phyloP scores from a whole-genome alignment of 1,284 basidiomycete genomes.

The Pseudozyma thailandica region DNA sequence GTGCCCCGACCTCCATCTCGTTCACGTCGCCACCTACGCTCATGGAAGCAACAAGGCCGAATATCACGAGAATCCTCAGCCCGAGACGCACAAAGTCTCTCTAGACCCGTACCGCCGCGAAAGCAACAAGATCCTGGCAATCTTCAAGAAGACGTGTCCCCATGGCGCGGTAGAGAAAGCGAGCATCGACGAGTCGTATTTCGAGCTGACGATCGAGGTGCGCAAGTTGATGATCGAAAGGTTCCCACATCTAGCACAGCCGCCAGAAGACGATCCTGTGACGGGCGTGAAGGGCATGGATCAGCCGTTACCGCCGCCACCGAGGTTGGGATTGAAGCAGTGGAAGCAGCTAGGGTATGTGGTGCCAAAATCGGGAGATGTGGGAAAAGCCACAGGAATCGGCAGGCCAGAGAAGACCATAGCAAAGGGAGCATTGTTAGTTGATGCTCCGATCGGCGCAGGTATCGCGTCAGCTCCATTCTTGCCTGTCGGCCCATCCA shows the following conservation, averaged over 20 bases:
- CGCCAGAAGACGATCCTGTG: constrained; percentile 32
- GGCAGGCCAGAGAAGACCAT: constrained; percentile 53
- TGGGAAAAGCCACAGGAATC: constrained; percentile 56
- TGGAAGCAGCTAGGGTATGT: constrained; percentile 79
- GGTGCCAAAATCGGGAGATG: constrained; percentile 74
- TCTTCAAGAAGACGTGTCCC: constrained; percentile 83
- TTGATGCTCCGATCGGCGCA: constrained; percentile 45
- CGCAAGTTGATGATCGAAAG: constrained; percentile 59
- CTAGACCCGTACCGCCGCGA: constrained; percentile 93
- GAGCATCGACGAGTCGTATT: constrained; percentile 73
- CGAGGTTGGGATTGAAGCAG: constrained; percentile 72
- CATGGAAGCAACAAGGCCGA: constrained; percentile 77
- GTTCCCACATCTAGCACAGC: constrained; percentile 76
- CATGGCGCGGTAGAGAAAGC: constrained; percentile 73
- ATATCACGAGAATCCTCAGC: constrained; percentile 82
- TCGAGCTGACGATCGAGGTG: constrained; percentile 65
- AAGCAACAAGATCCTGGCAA: constrained; percentile 84
- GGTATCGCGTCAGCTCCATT: constrained; percentile 28
- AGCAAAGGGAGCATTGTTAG: constrained; percentile 38
- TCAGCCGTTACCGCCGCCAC: constrained; percentile 80
- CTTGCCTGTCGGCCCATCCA: constrained; percentile 8
- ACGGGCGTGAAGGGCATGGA: constrained; percentile 74
- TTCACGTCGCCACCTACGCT: constrained; percentile 88
- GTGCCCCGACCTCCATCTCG: constrained; percentile 84
- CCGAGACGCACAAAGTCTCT: constrained; percentile 92